Base-by-base conservation (phyloP, 2,329 filamentous ascomycete genomes). In the Aspergillus jensenii region DNA sequence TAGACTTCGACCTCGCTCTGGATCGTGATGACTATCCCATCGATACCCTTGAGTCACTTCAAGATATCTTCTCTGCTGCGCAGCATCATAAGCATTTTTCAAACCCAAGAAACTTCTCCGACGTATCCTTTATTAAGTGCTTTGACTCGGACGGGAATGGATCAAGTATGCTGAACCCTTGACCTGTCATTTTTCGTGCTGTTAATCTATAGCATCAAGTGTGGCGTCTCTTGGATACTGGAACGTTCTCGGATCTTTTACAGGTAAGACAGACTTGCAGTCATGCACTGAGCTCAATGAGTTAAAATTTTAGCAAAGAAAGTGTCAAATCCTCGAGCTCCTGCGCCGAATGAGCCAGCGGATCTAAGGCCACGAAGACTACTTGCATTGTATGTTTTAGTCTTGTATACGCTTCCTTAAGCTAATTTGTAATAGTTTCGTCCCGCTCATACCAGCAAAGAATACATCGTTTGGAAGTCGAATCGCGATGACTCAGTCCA, bases 31-130 rank as follows among this genome's bases (percentile, higher is more conserved):
- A 63, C 21, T 65, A 65, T 31, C 52, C 61, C 4, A 21, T 65
- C 12, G 46, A 50, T 17, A 39, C 52, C 45, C 55, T 63, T 23
- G 49, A 27, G 27, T 65, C 62, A 3, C 59, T 63, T 33, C 62
- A 65, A 21, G 58, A 65, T 35, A 57, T 65, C 8, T 65, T 65
- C 31, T 50, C 59, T 41, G 57, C 56, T 15, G 62, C 63, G 9
- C 59, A 65, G 44, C 60, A 50, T 43, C 47, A 60, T 15, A 52
- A 48, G 4, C 59, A 65, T 47, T 47, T 62, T 11, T 25, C 49
- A 25, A 61, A 59, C n/a, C 6, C 35, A 1, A 15, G 47, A 14
- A 65, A 65, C 14, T 65, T 65, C 19, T 61, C 61, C 3, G 39
- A 40, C 11, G 49, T 35, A n/a, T 60, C 61, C 4, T 9, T 41